Conservation (phyloP, 2,329 filamentous ascomycete genomes). For the Aschersonia sp. region DNA sequence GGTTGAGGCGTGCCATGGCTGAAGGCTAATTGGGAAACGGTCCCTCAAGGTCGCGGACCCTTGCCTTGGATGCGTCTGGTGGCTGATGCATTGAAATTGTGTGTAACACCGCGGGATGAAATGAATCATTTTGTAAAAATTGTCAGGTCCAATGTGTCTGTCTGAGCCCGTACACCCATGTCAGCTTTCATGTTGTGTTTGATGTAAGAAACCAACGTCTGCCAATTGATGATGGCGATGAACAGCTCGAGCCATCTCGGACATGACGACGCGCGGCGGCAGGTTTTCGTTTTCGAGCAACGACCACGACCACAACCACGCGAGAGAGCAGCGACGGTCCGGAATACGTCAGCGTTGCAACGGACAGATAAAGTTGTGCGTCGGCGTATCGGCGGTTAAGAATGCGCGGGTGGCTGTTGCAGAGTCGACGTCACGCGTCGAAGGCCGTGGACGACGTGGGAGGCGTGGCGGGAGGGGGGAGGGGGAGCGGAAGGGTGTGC, state of each 20-base stretch:
- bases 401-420: not conserved
- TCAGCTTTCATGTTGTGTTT: no score
- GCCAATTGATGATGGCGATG: no score
- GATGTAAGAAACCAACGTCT: no score
- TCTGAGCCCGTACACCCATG: no score
- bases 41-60: not conserved
- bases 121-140: not conserved
- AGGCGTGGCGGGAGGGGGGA: not conserved
- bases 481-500: no score
- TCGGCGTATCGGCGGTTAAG: not conserved
- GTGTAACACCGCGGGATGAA: not conserved
- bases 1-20: not conserved
- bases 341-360: not conserved
- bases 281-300: no score
- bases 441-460: not conserved
- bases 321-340: no score
- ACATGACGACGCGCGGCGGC: no score
- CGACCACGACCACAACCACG: no score
- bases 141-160: no score
- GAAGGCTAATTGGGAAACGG: not conserved
- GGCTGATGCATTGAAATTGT: not conserved
- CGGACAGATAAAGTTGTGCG: not conserved
- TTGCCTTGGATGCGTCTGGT: not conserved
- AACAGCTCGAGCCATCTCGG: no score
- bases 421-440: not conserved